phyloP scores from a whole-genome alignment of 805 yeast species.

The Debaryomyces hansenii region DNA sequence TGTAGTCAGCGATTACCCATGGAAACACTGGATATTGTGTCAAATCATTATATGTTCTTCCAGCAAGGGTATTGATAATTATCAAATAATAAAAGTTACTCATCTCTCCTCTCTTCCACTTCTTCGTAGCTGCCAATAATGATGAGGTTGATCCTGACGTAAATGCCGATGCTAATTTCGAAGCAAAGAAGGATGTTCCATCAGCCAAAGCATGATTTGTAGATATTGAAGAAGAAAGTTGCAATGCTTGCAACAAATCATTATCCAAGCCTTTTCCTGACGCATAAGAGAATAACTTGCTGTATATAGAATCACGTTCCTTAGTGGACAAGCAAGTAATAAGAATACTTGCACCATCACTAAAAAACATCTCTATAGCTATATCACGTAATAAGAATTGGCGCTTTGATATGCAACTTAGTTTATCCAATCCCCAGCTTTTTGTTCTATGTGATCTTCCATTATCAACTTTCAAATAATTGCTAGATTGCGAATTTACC shows the following conservation, averaged over 20 bases:
- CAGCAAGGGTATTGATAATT: slow-evolving; percentile 80
- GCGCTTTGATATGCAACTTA: slow-evolving; percentile 68
- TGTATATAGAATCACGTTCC: slow-evolving; percentile 57
- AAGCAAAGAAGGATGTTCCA: slow-evolving; percentile 20
- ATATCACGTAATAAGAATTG: slow-evolving; percentile 78
- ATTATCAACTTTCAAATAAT: slow-evolving; percentile 20
- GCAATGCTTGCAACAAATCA: slow-evolving; percentile 55
- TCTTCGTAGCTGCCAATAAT: slow-evolving; percentile 52
- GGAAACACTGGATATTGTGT: slow-evolving; percentile 93
- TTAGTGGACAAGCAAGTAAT: slow-evolving; percentile 59
- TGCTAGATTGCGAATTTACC: slow-evolving; percentile 50
- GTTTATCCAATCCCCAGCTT: slow-evolving; percentile 59
- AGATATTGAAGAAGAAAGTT: slow-evolving; percentile 42
- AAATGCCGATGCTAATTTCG: slow-evolving; percentile 39
- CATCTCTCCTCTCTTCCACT: slow-evolving; percentile 76
- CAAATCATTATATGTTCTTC: slow-evolving; percentile 83
- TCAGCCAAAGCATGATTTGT: slow-evolving; percentile 47
- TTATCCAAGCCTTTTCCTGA: slow-evolving; percentile 52
- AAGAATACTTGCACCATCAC: slow-evolving; percentile 68
- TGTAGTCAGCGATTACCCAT: slow-evolving; percentile 84
- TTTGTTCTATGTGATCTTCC: slow-evolving; percentile 46
- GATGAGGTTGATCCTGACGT: slow-evolving; percentile 24
- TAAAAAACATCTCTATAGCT: slow-evolving; percentile 75
- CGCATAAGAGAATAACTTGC: slow-evolving; percentile 48
- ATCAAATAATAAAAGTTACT: slow-evolving; percentile 83